Conservation (phyloP, 2,329 filamentous ascomycete species). For the Diaporthe destruens region DNA sequence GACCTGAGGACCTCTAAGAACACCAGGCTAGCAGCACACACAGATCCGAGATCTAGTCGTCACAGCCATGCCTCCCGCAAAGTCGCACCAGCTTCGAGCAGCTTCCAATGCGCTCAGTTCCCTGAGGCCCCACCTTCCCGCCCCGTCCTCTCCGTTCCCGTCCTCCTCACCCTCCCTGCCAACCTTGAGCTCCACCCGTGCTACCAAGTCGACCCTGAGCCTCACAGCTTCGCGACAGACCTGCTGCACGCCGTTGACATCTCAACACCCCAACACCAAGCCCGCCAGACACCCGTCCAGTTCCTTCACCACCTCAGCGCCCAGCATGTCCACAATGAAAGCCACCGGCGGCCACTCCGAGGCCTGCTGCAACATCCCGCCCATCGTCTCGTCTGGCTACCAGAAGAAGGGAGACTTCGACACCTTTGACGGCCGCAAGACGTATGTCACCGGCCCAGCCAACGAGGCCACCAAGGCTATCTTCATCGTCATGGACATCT, state of each 20-base stretch:
- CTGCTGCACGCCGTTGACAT: constrained; percentile 24
- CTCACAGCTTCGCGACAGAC: constrained; percentile 3
- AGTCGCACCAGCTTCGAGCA: constrained; percentile 24
- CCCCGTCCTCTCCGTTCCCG: background rate
- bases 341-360: constrained; percentile 54
- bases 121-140: constrained; percentile 27
- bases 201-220: constrained; percentile 2
- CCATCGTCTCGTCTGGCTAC: constrained; percentile 60
- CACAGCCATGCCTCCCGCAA: constrained; percentile 31
- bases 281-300: background rate
- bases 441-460: constrained; percentile 62
- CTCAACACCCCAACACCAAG: background rate
- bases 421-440: constrained; percentile 58
- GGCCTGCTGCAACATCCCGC: constrained; percentile 60
- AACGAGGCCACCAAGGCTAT: constrained; percentile 67
- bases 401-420: constrained; percentile 59
- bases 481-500: constrained; percentile 75
- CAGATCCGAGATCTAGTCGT: constrained; percentile 21
- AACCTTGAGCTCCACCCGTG: background rate
- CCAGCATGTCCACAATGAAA: constrained; percentile 52
- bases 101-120: constrained; percentile 27
- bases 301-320: constrained; percentile 39
- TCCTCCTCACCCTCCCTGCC: background rate
- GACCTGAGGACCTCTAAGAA: background rate
- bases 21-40: constrained; percentile 3